These are phyloP conservation scores for Otatea glauca DNA, from an alignment of 176 grass and related monocot genomes.

Conservation along the genomic window DNA sequence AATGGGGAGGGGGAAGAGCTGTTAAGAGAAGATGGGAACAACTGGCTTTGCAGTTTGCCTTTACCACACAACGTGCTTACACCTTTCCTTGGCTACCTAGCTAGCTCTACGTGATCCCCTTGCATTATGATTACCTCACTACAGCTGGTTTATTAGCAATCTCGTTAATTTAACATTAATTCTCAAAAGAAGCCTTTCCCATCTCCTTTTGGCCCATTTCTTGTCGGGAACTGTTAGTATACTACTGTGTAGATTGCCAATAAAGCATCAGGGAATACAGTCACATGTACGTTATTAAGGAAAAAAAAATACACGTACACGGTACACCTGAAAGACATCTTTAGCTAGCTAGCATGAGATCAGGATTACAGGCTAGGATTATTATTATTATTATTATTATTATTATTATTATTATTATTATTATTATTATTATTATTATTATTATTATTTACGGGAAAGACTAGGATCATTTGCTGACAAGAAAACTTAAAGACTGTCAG, in stretches of 20 bases:
- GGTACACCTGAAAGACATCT: background rate
- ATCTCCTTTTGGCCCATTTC: background rate
- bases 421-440: background rate
- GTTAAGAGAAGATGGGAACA: conserved; percentile 45
- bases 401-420: background rate
- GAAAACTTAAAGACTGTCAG: background rate
- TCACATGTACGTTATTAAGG: background rate
- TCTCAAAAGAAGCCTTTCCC: conserved; percentile 30
- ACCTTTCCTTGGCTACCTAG: conserved; percentile 26
- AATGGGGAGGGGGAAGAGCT: background rate
- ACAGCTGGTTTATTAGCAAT: background rate
- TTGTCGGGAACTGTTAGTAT: background rate
- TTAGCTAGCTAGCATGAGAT: conserved; percentile 26
- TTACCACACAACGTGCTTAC: conserved; percentile 52
- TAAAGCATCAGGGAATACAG: background rate
- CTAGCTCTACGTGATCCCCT: background rate
- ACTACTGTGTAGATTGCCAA: background rate
- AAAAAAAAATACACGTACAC: background rate
- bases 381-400: background rate
- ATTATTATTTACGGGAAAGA: background rate
- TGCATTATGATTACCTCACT: background rate
- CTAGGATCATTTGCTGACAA: background rate
- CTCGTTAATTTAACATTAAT: background rate
- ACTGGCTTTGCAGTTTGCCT: conserved; percentile 39
- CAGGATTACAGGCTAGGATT: background rate